Evolutionary conservation across 1,284 basidiomycete genomes (phyloP), one percentile per base, ranked within the genome.

Genomic region (Neotropicomus parvogracilis): DNA sequence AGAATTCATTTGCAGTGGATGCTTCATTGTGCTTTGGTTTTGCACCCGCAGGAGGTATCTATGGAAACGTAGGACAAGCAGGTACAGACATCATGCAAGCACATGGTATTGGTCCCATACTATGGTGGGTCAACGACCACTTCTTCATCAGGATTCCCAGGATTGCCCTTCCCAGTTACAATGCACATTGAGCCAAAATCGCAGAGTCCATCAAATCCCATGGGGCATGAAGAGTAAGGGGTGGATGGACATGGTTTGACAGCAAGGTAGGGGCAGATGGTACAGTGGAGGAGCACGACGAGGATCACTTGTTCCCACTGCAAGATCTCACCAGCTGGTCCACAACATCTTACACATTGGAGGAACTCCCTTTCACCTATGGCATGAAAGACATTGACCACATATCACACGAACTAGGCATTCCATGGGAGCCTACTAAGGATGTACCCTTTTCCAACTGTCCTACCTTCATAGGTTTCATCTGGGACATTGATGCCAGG

Each of bases 341-440:
- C n/a, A 24, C 8, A 8, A 24, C 24, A 24, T 8, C 24, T 8
- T 24, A n/a, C n/a, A n/a, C n/a, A n/a, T n/a, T n/a, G n/a, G 24
- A 24, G 24, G 24, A 24, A 4, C 24, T 5, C 4, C 24, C 37
- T 11, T 19, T 10, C n/a, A 3, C n/a, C 5, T 72, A 69, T 45
- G 46, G 40, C 37, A 33, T 66, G 5, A 27, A n/a, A 0, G 62
- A 70, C 35, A 57, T 74, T 13, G 57, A 71, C 40, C 3, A 9
- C 0, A 13, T 70, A 0, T 65, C 65, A 3, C 5, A 32, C 0
- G 0, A 20, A 0, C 58, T 73, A 9, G 69, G 70, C 0, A 65
- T 69, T 8, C 62, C 59, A 0, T 73, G 57, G 58, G 59, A 66
- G 32, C 1, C 4, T 0, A 21, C 40, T 0, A 66, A 67, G 28